Conservation (phyloP, 2,329 filamentous ascomycete genomes). For the Metarhizium robertsii region DNA sequence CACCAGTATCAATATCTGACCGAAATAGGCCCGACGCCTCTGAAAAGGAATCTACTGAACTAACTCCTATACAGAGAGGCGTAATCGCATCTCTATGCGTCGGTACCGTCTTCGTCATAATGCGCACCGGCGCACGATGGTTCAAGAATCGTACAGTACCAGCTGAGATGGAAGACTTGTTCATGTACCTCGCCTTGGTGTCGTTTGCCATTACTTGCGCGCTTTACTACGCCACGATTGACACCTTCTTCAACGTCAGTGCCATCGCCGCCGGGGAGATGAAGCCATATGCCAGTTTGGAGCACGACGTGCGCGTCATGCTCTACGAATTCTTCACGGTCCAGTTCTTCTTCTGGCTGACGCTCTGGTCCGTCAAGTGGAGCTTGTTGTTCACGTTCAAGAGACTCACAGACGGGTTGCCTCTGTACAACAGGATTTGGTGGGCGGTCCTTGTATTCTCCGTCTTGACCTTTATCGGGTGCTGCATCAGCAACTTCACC, state of each 20-base stretch:
- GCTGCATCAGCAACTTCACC: slow-evolving; percentile 13
- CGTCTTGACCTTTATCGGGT: slow-evolving; percentile 11
- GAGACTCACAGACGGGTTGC: slow-evolving; percentile 9
- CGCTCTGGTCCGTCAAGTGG: slow-evolving; percentile 14
- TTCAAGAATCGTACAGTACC: slow-evolving; percentile 9
- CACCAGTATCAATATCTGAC: background rate
- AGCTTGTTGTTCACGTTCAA: slow-evolving; percentile 13
- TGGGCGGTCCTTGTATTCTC: slow-evolving; percentile 11
- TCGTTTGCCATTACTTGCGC: slow-evolving; percentile 10
- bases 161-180: slow-evolving; percentile 9
- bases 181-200: slow-evolving; percentile 10
- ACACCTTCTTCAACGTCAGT: slow-evolving; percentile 9
- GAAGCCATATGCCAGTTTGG: slow-evolving; percentile 6
- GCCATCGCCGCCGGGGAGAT: slow-evolving; percentile 4
- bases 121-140: slow-evolving; percentile 10
- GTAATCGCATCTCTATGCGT: slow-evolving; percentile 10
- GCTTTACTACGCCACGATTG: slow-evolving; percentile 10
- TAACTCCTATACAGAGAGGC: background rate
- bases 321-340: slow-evolving; percentile 12
- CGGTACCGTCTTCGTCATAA: slow-evolving; percentile 7
- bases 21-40: background rate
- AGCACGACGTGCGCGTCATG: slow-evolving; percentile 8
- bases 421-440: slow-evolving; percentile 10
- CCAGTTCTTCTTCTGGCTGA: slow-evolving; percentile 14
- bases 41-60: background rate